Percentiles rank a stretch among this genome's conserved stretches.
phyloP scores from a whole-genome alignment of 75 land plant species.

The Selaginella tamariscina region DNA sequence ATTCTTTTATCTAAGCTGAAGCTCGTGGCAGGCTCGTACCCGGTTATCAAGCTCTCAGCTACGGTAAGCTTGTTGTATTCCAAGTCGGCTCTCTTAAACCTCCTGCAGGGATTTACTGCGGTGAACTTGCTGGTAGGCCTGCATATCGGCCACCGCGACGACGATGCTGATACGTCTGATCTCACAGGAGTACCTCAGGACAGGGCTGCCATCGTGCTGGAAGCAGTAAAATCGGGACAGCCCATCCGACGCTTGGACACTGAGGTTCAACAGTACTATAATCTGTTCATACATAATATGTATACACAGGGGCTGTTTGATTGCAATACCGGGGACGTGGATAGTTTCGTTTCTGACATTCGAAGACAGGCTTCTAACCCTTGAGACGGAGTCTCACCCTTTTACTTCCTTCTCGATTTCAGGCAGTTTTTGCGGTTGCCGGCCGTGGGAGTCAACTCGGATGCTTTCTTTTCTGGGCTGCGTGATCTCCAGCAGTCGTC shows the following conservation, averaged over 20 bases:
- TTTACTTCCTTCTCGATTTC: too few species aligned
- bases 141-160: background rate
- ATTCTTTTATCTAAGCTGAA: background rate
- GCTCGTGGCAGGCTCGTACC: background rate
- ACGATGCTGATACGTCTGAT: background rate
- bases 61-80: too few species aligned
- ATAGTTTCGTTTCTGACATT: background rate
- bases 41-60: background rate
- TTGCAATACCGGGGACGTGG: background rate
- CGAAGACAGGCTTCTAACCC: too few species aligned
- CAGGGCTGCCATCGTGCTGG: background rate
- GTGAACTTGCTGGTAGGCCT: background rate
- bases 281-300: background rate
- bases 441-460: too few species aligned
- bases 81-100: too few species aligned
- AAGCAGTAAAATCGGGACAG: background rate
- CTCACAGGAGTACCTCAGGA: background rate
- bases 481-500: too few species aligned
- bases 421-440: too few species aligned
- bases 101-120: background rate
- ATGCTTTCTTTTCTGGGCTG: too few species aligned
- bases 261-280: background rate
- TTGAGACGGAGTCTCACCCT: too few species aligned
- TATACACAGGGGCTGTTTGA: background rate
- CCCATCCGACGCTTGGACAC: background rate